Base-by-base conservation (phyloP, 2,329 filamentous ascomycete genomes). In the Curvularia lunata region DNA sequence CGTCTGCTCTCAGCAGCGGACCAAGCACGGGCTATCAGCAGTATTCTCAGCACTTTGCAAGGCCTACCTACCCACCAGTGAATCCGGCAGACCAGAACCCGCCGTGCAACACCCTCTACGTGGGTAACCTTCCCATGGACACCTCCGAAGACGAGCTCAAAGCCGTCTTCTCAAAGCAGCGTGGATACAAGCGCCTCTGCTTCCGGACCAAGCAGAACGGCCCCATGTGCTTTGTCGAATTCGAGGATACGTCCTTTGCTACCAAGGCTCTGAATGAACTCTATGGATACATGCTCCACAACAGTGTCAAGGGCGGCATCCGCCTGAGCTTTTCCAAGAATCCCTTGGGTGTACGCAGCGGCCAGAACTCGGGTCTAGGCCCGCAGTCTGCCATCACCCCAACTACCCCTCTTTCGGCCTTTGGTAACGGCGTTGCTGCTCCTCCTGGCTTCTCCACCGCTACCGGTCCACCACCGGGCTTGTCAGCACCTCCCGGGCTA, bases 171-270 rank as follows among this genome's bases (percentile, higher is more conserved):
- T 92, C 90, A 25, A 94, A 93, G 78, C 91, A 96, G 75, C 88
- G 93, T 47, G 95, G 95, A 3, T 99, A 97, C 81, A 98, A 96
- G 79, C 86, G 95, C 27, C 86, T 99, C 7, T 97, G 92, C 73
- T 97, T 97, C 82, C 86, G 94, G 32, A 96, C 92, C 52, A 98
- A 98, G 81, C 87, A 91, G 65, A 97, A 97, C 68, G 94, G 94
- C 0, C 94, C 94, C 1, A 98, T 98, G 93, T 98, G 95, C 75
- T 98, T 98, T 76, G 95, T 99, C 37, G 95, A 99, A 77, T 99
- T 98, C 68, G 94, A 98, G 71, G 93, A 97, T 69, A 85, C 96
- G 10, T 90, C 91, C 1, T 94, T 92, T 71, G 94, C 95, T 0
- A 97, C 94, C 41, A 96, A 95, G 77, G 90, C 93, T 1, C 83